A percentile compares a stretch with the other conserved stretches of the same genome.
Evolutionary conservation across 2,329 filamentous ascomycete species (phyloP).

Genomic region (Fusarium penzigii): DNA sequence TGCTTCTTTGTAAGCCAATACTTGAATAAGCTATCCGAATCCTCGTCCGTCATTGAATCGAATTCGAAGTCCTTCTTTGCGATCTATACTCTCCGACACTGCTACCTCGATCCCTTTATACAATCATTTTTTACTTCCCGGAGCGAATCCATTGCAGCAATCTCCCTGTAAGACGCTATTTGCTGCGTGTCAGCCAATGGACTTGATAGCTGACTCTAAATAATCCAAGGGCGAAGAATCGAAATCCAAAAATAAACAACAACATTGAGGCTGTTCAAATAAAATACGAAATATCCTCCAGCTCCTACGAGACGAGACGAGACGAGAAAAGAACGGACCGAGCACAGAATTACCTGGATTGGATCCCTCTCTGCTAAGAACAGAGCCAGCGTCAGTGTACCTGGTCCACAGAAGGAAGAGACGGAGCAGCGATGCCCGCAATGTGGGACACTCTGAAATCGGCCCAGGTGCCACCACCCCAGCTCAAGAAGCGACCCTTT

Average conservation of each 20-base stretch:
- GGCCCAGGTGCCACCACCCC: slow-evolving; percentile 24
- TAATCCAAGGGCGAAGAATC: neutral
- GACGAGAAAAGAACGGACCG: neutral
- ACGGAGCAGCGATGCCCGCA: slow-evolving; percentile 23
- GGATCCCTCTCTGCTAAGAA: too few species aligned
- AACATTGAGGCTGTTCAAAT: neutral
- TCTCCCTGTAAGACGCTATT: neutral
- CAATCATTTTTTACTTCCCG: too few species aligned
- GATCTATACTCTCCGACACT: too few species aligned
- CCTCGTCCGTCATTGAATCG: too few species aligned
- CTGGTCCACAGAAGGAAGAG: slow-evolving; percentile 1
- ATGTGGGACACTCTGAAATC: slow-evolving; percentile 31
- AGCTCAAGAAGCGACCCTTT: slow-evolving; percentile 30
- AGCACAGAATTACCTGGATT: too few species aligned
- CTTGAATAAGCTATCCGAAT: too few species aligned
- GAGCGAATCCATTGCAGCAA: too few species aligned
- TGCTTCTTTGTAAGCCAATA: too few species aligned
- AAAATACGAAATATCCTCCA: neutral
- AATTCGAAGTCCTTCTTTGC: too few species aligned
- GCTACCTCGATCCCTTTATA: too few species aligned
- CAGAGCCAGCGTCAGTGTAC: neutral
- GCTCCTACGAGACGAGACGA: neutral
- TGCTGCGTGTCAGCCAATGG: neutral
- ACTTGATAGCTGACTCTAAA: too few species aligned
- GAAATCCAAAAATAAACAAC: neutral